phyloP scores from a whole-genome alignment of 2,329 filamentous ascomycete genomes.

The Claviceps spartinae region DNA sequence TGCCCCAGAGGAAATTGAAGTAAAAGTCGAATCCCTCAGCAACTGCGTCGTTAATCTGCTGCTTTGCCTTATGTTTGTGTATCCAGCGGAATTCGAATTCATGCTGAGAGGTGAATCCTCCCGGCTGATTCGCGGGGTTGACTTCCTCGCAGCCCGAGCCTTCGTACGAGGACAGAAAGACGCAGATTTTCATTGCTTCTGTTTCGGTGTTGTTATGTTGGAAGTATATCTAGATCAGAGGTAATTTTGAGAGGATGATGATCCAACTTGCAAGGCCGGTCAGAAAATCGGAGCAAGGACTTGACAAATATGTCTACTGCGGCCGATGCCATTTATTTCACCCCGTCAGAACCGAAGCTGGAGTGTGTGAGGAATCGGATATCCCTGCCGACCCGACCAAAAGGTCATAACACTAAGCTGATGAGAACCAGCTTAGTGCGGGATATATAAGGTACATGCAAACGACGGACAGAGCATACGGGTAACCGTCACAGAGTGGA shows the following conservation, averaged over 20 bases:
- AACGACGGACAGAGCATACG: too few species aligned
- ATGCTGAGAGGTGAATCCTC: background rate
- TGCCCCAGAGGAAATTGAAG: conserved; percentile 1
- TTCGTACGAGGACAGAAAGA: background rate
- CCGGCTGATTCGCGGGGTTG: background rate
- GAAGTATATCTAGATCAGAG: too few species aligned
- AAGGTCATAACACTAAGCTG: background rate
- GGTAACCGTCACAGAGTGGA: too few species aligned
- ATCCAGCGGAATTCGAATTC: background rate
- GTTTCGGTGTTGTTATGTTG: background rate
- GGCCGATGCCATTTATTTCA: too few species aligned
- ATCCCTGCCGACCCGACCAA: background rate
- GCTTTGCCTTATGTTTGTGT: background rate
- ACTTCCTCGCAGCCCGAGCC: background rate
- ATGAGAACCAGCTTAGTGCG: background rate
- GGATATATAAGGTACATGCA: too few species aligned
- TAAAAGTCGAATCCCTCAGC: conserved; percentile 2
- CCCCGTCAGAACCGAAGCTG: too few species aligned
- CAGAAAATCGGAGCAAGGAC: too few species aligned
- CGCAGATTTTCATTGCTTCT: background rate
- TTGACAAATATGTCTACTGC: too few species aligned
- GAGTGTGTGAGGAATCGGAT: background rate
- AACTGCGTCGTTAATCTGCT: background rate
- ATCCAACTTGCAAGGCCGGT: too few species aligned
- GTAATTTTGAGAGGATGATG: too few species aligned